Evolutionary conservation across 164 flowering plant species (phyloP).

Genomic region (Malania oleifera): DNA sequence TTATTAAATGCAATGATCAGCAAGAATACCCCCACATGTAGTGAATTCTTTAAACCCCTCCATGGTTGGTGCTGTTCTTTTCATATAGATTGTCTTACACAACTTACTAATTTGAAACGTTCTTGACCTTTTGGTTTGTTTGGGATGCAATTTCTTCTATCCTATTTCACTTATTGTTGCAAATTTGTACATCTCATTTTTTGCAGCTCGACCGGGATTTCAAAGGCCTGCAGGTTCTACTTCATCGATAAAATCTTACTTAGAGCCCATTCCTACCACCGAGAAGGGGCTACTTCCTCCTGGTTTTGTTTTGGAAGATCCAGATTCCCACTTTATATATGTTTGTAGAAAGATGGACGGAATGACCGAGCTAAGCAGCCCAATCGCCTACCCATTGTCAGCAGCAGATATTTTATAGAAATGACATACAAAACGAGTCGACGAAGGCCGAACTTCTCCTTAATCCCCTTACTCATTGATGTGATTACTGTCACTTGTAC

Average conservation of each 20-base stretch:
- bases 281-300: slow-evolving; percentile 62
- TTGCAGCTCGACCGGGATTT: slow-evolving; percentile 91
- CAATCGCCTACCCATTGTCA: slow-evolving; percentile 13
- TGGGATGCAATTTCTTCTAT: too few relatives aligned
- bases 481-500: slow-evolving; percentile 3
- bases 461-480: background rate
- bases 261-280: slow-evolving; percentile 70
- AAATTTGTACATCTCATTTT: background rate
- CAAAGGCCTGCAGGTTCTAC: slow-evolving; percentile 35
- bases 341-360: slow-evolving; percentile 60
- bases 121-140: too few relatives aligned
- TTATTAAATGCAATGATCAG: too few relatives aligned
- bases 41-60: too few relatives aligned
- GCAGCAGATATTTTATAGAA: slow-evolving; percentile 20
- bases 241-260: slow-evolving; percentile 31
- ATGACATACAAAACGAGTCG: background rate
- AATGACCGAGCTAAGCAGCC: slow-evolving; percentile 9
- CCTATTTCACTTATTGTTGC: too few relatives aligned
- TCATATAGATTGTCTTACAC: too few relatives aligned
- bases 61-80: too few relatives aligned
- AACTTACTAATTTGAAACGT: too few relatives aligned
- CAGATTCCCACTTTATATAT: slow-evolving; percentile 85
- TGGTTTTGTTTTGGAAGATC: slow-evolving; percentile 75
- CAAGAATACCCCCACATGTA: too few relatives aligned
- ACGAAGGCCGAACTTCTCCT: background rate